Base-by-base conservation (phyloP, 805 yeast species). In the Ogataea pignaliae region DNA sequence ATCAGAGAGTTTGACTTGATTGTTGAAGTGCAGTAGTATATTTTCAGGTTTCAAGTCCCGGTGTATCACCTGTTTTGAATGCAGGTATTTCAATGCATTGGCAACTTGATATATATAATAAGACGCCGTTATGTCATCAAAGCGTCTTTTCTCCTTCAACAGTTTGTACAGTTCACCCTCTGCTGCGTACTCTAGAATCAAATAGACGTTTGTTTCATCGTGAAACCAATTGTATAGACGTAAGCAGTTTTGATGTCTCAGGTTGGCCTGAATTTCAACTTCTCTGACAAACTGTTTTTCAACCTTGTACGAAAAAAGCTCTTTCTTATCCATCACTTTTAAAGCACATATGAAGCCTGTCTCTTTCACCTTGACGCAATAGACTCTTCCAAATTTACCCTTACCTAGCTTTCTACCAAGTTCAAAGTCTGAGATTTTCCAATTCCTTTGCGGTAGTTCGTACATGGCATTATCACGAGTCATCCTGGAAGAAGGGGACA, bases 21-120 rank as follows among this genome's bases (percentile, higher is more conserved):
- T 86, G 57, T 87, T 79, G 47, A 81, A 75, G 7, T 88, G 88
- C 10, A 91, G 68, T 36, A 91, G 66, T 40, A 91, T 85, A 56
- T 91, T 91, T 60, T 93, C 98, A 0, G 98, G 98, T 63, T 91
- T 91, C 51, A 91, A 79, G 60, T 91, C 99, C 47, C 98, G 74
- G 59, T 91, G 99, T 26, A 91, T 85, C 36, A 93, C 81, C 51
- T 83, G 79, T 55, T 83, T 86, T 31, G 75, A 68, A 63, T 91
- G 98, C 51, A 93, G 69, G 57, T 89, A 87, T 10, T 71, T 64
- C 38, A 91, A 73, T 0, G 96, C 97, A 34, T 75, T 73, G 0
- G 96, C 84, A 64, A 89, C 85, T 61, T 93, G 98, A 50, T 70
- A 81, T 7, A 88, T 81, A 63, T 86, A 91, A 57, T 79, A 75